Base-by-base conservation (phyloP, 768 basidiomycete genomes). In the Leccinum rimulosum region DNA sequence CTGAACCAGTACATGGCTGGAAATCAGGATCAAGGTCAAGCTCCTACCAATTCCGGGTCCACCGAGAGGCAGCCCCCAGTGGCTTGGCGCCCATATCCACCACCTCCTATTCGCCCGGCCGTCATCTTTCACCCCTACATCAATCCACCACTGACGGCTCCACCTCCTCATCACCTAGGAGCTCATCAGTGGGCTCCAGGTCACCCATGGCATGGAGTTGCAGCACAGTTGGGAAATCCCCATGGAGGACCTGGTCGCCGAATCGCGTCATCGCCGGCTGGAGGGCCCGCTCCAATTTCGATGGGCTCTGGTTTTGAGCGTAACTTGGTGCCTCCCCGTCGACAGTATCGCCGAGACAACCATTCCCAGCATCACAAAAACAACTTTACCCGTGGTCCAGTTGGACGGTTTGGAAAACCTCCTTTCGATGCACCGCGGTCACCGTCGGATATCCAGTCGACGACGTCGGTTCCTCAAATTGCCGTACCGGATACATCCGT, bases 1-100 rank as follows among this genome's bases (percentile, higher is more conserved):
- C 78, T 89, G 28, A 82, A 87, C 61, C 82, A 84, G 55, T 89
- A 89, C 64, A 84, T 89, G 83, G 69, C 84, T 25, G 74, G 76
- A 52, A 73, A 71, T 58, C 77, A 76, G 59, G 61, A 69, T 28
- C 67, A 63, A n/a, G 63, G 35, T 15, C 62, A 66, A 28, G 47
- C 36, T 54, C 66, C 61, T 47, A 52, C 55, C 40, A 64, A 54
- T 40, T 54, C 66, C 4, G 69, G 64, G 49, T 52, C 66, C 40
- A 61, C 75, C 14, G 71, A 72, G 55, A 61, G 68, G 45, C 73
- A 70, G 61, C 65, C 68, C 54, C 55, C 75, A 47, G 64, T 69
- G 14, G 55, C 68, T 36, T 77, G 75, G 76, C 67, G 70, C 28
- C 71, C 73, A 8, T 74, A 72, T 56, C 67, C 71, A 31, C 70